Base-by-base conservation (phyloP, 768 basidiomycete species). In the Tephrocybe sp. region DNA sequence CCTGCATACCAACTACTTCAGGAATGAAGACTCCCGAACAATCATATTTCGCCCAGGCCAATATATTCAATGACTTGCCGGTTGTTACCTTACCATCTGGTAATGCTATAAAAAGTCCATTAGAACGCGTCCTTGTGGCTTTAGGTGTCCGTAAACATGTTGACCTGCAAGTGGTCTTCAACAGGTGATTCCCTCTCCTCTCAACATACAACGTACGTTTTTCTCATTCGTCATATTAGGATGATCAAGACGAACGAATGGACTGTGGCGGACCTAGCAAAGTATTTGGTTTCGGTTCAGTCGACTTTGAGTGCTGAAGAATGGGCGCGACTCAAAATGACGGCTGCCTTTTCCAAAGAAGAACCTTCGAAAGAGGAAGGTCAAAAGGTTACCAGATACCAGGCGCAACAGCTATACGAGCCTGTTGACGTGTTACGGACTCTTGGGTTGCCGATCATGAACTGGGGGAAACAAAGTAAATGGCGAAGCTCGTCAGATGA, bases 141-240 rank as follows among this genome's bases (percentile, higher is more conserved):
- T 69, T 97, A 0, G 95, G 93, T 10, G 91, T 97, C 10, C 80
- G 92, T 15, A 91, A 84, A 62, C 93, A 94, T 55, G 92, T 97
- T 6, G 90, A 97, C 52, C 74, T 97, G 1, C 94, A 97, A 64
- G 72, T 97, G 2, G 78, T 99, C n/a, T 99, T 99, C 62, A 81
- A 87, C 46, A 77, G 94, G 85, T 89, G 33, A 9, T 34, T 34
- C 15, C 11, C 11, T 29, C 11, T 29, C 5, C 5, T 5, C 27
- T 29, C 42, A 73, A 56, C 22, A 9, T 38, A 38, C 15, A 22
- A 21, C 8, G 36, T 34, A 37, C 41, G 34, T 10, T 21, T 42
- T 38, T 33, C 13, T 23, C 42, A 42, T n/a, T 44, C 6, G 12
- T 44, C 33, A 13, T 16, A 37, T 30, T 53, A 91, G 90, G 64